Conservation (phyloP, 768 basidiomycete species). For the Macrocybe gigantea region DNA sequence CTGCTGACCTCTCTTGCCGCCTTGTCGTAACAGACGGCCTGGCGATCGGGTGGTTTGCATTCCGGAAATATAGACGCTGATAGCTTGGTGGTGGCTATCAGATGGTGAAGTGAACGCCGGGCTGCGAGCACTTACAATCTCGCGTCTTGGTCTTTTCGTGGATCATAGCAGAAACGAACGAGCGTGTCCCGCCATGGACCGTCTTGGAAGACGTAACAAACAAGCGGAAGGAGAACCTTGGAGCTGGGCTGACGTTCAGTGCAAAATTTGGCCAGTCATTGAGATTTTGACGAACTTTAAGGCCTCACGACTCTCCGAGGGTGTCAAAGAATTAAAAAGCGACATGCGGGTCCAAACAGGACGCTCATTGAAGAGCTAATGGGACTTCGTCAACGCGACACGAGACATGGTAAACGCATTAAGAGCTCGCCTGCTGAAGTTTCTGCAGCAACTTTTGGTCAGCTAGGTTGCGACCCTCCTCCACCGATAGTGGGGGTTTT, state of each 20-base stretch:
- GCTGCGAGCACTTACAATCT: conserved; percentile 57
- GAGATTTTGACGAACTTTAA: conserved; percentile 52
- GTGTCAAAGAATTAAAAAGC: conserved; percentile 74
- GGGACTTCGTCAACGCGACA: neutral
- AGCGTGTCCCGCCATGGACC: conserved; percentile 93
- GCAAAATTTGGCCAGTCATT: neutral
- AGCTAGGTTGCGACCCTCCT: conserved; percentile 49
- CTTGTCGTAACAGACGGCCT: conserved; percentile 72
- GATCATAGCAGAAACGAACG: conserved; percentile 86
- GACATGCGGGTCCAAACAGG: conserved; percentile 90
- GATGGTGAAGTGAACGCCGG: neutral
- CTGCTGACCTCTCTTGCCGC: conserved; percentile 49
- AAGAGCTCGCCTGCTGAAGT: conserved; percentile 42
- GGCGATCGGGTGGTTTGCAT: conserved; percentile 74
- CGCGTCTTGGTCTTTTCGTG: conserved; percentile 64
- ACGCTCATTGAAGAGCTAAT: conserved; percentile 65
- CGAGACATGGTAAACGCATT: neutral
- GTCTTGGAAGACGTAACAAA: conserved; percentile 87
- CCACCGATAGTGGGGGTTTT: conserved; percentile 54
- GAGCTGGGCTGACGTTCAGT: conserved; percentile 42
- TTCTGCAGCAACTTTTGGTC: conserved; percentile 49
- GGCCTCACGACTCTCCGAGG: conserved; percentile 63
- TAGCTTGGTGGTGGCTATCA: conserved; percentile 48
- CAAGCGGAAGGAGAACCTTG: conserved; percentile 72
- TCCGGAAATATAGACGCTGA: conserved; percentile 88